phyloP scores from a whole-genome alignment of 2,329 filamentous ascomycete genomes.

The Colletotrichum endophyticum region DNA sequence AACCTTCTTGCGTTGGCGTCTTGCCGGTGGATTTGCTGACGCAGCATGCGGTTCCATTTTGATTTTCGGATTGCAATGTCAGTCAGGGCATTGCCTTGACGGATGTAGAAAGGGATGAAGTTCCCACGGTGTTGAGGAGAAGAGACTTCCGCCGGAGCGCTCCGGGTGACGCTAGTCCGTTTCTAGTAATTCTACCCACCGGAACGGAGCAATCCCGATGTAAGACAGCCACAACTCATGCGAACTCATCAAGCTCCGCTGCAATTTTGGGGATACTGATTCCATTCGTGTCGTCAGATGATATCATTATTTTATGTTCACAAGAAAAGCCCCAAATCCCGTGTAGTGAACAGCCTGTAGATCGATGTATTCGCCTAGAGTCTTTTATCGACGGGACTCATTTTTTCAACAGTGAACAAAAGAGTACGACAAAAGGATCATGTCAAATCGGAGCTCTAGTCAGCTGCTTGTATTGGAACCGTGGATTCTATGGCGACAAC shows the following conservation, averaged over 20 bases:
- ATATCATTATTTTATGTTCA: background rate
- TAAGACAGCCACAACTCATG: background rate
- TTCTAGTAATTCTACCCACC: background rate
- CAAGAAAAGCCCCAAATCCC: background rate
- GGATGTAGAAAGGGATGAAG: background rate
- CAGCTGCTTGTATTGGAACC: background rate
- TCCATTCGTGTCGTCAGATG: background rate
- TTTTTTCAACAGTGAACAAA: background rate
- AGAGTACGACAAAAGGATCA: background rate
- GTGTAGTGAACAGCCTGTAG: too few relatives aligned
- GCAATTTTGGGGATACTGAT: background rate
- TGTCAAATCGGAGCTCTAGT: background rate
- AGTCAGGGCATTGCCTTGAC: background rate
- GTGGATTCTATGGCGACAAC: background rate
- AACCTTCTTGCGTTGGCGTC: background rate
- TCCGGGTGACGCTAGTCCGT: background rate
- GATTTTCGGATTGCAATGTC: background rate
- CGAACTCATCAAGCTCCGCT: background rate
- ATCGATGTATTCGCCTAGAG: background rate
- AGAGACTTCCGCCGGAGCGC: background rate
- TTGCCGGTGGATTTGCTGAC: background rate
- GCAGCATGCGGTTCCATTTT: background rate
- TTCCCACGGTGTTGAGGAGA: background rate
- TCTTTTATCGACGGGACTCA: background rate
- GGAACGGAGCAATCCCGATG: background rate